These are phyloP conservation scores for Cryptococcus amylolentus DNA, from an alignment of 1,284 basidiomycete species.

Conservation along the genomic window DNA sequence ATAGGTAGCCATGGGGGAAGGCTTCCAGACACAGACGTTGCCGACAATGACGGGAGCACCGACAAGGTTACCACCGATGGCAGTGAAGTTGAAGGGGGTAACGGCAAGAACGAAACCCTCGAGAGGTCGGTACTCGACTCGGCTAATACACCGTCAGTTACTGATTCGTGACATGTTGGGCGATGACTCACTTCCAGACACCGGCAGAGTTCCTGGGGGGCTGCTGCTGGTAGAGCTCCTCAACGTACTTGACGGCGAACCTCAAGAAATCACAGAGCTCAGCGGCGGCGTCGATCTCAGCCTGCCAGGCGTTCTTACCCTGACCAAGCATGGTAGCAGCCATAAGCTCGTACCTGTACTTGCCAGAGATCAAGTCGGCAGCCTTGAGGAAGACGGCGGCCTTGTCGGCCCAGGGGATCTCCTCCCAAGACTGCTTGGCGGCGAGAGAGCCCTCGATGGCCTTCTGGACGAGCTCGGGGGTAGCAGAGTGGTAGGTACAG, in stretches of 20 bases:
- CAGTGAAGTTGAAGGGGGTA: slow-evolving; percentile 98
- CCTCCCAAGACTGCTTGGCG: slow-evolving; percentile 86
- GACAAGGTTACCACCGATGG: slow-evolving; percentile 87
- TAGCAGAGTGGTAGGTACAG: slow-evolving; percentile 85
- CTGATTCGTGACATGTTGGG: not conserved
- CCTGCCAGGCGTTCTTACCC: slow-evolving; percentile 99
- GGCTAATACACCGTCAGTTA: slow-evolving; percentile 54
- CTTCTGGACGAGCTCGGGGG: slow-evolving; percentile 65
- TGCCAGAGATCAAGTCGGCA: slow-evolving; percentile 86
- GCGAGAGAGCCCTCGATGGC: slow-evolving; percentile 87
- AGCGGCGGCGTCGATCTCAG: slow-evolving; percentile 97
- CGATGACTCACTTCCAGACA: slow-evolving; percentile 84
- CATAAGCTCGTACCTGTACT: slow-evolving; percentile 91
- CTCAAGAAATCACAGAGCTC: slow-evolving; percentile 95
- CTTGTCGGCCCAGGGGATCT: slow-evolving; percentile 90
- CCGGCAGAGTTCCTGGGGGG: slow-evolving; percentile 81
- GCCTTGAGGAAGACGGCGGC: slow-evolving; percentile 98
- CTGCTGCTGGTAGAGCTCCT: slow-evolving; percentile 88
- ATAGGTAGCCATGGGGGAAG: slow-evolving; percentile 90
- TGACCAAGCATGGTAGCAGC: slow-evolving; percentile 98
- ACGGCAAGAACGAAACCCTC: slow-evolving; percentile 98
- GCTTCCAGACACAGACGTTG: slow-evolving; percentile 96
- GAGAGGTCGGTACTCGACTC: slow-evolving; percentile 89
- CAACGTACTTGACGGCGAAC: slow-evolving; percentile 94
- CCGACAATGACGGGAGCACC: slow-evolving; percentile 87